Evolutionary conservation across 352 stramenopile species (phyloP), one percentile per base, ranked within the genome.

Genomic region (Thalassiosira oceanica): DNA sequence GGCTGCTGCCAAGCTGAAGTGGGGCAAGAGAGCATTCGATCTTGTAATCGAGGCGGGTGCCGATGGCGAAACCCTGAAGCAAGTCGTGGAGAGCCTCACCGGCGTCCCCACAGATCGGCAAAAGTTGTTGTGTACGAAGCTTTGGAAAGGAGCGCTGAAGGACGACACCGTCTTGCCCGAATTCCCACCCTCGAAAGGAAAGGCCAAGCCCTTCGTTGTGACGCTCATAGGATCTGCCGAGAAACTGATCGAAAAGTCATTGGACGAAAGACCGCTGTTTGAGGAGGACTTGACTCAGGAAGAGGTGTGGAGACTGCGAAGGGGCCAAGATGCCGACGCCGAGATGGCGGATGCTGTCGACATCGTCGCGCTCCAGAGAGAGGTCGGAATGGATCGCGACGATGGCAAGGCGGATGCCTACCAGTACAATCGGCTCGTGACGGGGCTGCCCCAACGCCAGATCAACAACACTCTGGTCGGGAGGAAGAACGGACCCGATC

Each of bases 141-240:
- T 62, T 7, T 94, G 88, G 88, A 89, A 83, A 41, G 87, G 87
- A n/a, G 70, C 80, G 11, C 58, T 94, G n/a, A 91, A 92, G 52
- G 75, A 92, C 69, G 74, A 89, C 35, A 61, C 49, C 45, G 57
- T 54, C 23, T 13, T 81, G 43, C 70, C 92, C 13, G 37, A 31
- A 27, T 29, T 18, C 13, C 5, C 37, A 4, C 39, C 35, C 10
- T 39, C 37, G 26, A 31, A 20, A n/a, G 42, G 16, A 10, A n/a
- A 44, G 11, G 21, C 39, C 23, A 33, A 43, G n/a, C 23, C 16
- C 3, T 37, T 74, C 23, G 50, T 81, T 18, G 69, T 97, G 21
- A 97, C 95, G 79, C 84, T 98, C 61, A 97, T 98, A 89, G 95
- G 95, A 28, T 97, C 92, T 21, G 93, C 93, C 4, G 94, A 98